Conservation (phyloP, 2,329 filamentous ascomycete genomes). For the Botrytis galanthina region DNA sequence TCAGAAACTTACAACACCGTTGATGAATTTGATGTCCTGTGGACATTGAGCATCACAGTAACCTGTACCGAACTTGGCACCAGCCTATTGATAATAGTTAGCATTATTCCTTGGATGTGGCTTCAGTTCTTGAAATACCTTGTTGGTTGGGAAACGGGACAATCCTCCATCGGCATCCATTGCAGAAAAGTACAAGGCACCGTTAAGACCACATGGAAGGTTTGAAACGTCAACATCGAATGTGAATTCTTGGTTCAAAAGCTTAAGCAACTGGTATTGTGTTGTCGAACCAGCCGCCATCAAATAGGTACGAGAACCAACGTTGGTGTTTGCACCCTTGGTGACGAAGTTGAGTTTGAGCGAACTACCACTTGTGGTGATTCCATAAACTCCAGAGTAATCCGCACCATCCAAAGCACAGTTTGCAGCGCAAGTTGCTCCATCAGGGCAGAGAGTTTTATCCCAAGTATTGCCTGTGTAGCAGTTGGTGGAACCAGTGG, state of each 20-base stretch:
- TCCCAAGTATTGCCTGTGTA: constrained; percentile 47
- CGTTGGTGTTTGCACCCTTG: constrained; percentile 44
- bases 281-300: constrained; percentile 53
- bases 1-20: constrained; percentile 45
- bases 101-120: background rate
- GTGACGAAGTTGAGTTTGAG: constrained; percentile 59
- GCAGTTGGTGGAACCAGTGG: constrained; percentile 43
- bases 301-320: constrained; percentile 61
- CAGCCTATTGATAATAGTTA: constrained; percentile 41
- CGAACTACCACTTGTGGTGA: constrained; percentile 51
- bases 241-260: constrained; percentile 67
- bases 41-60: constrained; percentile 29
- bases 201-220: constrained; percentile 69
- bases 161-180: constrained; percentile 64
- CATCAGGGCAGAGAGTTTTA: constrained; percentile 44
- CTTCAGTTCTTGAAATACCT: constrained; percentile 24
- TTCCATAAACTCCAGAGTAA: constrained; percentile 53
- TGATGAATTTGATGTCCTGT: constrained; percentile 48
- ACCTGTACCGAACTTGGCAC: constrained; percentile 44
- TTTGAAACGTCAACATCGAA: constrained; percentile 72
- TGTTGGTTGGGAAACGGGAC: constrained; percentile 50
- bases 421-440: constrained; percentile 47
- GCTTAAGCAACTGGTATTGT: constrained; percentile 64
- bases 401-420: constrained; percentile 56
- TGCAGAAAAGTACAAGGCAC: constrained; percentile 64